phyloP scores from a whole-genome alignment of 2,329 filamentous ascomycete species.

The Hypomyces perniciosus region DNA sequence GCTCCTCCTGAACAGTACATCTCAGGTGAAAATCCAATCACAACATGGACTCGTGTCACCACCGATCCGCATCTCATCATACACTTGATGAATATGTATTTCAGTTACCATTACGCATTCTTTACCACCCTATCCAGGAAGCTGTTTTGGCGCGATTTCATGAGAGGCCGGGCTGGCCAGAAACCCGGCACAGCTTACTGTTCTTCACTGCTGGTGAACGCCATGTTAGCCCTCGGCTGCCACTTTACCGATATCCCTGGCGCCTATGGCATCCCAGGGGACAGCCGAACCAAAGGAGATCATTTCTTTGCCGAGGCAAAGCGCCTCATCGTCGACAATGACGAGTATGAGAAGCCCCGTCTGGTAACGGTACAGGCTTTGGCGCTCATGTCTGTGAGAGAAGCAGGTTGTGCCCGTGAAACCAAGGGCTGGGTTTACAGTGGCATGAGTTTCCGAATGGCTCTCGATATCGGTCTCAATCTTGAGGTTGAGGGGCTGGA shows the following conservation, averaged over 20 bases:
- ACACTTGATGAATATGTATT: slow-evolving; percentile 95
- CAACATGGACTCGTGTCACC: slow-evolving; percentile 84
- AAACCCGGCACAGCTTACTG: slow-evolving; percentile 61
- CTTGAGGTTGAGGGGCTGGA: slow-evolving; percentile 67
- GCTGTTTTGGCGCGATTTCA: slow-evolving; percentile 81
- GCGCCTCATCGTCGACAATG: slow-evolving; percentile 78
- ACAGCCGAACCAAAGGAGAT: slow-evolving; percentile 83
- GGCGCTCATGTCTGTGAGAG: slow-evolving; percentile 90
- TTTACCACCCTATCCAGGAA: slow-evolving; percentile 86
- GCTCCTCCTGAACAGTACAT: slow-evolving; percentile 40
- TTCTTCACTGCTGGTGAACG: slow-evolving; percentile 83
- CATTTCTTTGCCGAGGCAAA: slow-evolving; percentile 96
- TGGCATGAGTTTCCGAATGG: slow-evolving; percentile 98
- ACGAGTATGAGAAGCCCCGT: slow-evolving; percentile 85
- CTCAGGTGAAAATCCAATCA: slow-evolving; percentile 61
- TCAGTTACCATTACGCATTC: slow-evolving; percentile 95
- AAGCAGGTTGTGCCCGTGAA: slow-evolving; percentile 90
- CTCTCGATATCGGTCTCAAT: slow-evolving; percentile 86
- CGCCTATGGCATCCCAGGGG: slow-evolving; percentile 63
- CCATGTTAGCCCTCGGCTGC: slow-evolving; percentile 86
- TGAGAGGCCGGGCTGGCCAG: slow-evolving; percentile 57
- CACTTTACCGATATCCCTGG: slow-evolving; percentile 79
- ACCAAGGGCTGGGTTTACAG: slow-evolving; percentile 98
- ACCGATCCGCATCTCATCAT: slow-evolving; percentile 70
- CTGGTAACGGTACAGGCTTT: slow-evolving; percentile 89